Percentiles rank a stretch among this genome's conserved stretches.
These are phyloP conservation scores for Mucor saturninus DNA, from an alignment of 371 early-diverging fungal species.

Conservation along the genomic window DNA sequence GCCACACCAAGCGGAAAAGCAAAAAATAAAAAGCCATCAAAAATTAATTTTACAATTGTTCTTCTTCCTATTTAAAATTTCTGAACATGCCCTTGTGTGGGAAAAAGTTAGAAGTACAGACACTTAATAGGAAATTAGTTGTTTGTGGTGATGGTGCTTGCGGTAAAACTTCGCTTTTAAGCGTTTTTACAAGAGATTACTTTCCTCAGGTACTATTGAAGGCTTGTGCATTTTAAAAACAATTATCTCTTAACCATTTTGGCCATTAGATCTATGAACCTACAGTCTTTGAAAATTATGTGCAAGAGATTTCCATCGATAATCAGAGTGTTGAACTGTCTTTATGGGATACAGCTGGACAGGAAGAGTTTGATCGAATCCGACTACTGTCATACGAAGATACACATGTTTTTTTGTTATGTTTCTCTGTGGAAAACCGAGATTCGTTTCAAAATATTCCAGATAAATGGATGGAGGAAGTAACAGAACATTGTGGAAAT, in stretches of 20 bases:
- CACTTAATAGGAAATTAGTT: conserved; percentile 19
- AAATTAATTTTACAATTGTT: background rate
- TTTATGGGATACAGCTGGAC: conserved; percentile 92
- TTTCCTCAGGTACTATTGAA: conserved; percentile 57
- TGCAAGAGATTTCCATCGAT: conserved; percentile 79
- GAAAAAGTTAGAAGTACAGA: conserved; percentile 3
- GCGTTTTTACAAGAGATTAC: conserved; percentile 59
- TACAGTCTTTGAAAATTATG: conserved; percentile 89
- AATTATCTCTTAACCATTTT: too few relatives aligned
- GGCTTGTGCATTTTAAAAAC: too few relatives aligned
- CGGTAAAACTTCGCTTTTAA: conserved; percentile 68
- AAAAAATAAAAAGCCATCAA: background rate
- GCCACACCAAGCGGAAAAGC: too few relatives aligned
- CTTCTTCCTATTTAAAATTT: background rate
- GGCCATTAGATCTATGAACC: conserved; percentile 59
- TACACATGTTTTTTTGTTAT: conserved; percentile 60
- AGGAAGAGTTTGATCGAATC: conserved; percentile 69
- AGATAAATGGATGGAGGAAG: conserved; percentile 57
- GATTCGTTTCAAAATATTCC: conserved; percentile 62
- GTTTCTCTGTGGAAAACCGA: conserved; percentile 62
- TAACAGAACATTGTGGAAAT: conserved; percentile 50
- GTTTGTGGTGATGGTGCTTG: conserved; percentile 68
- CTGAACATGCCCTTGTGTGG: conserved; percentile 5
- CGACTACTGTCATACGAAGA: conserved; percentile 58
- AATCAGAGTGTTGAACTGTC: conserved; percentile 81